Conservation (phyloP, 2,329 filamentous ascomycete genomes). For the Xylariaceae sp. region DNA sequence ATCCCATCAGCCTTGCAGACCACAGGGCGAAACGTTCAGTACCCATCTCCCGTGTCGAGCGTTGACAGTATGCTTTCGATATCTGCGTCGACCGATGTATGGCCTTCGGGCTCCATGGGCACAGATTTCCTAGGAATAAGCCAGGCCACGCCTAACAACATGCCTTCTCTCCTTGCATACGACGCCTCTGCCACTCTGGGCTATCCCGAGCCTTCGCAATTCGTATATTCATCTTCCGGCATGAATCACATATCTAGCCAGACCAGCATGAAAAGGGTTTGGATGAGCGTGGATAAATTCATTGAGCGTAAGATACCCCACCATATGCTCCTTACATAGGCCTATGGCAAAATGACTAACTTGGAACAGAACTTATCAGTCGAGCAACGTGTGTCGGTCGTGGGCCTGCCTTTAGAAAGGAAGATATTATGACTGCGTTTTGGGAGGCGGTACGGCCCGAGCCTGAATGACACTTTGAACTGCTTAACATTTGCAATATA, state of each 20-base stretch:
- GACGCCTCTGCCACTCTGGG: slow-evolving; percentile 1
- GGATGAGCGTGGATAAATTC: slow-evolving; percentile 26
- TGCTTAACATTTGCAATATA: not conserved
- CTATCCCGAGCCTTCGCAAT: slow-evolving; percentile 8
- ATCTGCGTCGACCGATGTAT: slow-evolving; percentile 11
- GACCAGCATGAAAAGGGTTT: slow-evolving; percentile 20
- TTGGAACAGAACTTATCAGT: slow-evolving; percentile 31
- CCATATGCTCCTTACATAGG: not conserved
- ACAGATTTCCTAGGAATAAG: slow-evolving; percentile 13
- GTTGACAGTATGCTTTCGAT: slow-evolving; percentile 21
- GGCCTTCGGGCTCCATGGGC: slow-evolving; percentile 3
- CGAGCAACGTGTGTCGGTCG: slow-evolving; percentile 38
- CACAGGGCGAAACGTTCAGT: slow-evolving; percentile 3
- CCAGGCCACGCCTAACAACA: slow-evolving; percentile 5
- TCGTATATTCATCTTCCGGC: slow-evolving; percentile 9
- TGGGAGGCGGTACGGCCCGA: slow-evolving; percentile 36
- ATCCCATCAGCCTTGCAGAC: slow-evolving; percentile 8
- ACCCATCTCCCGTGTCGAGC: slow-evolving; percentile 21
- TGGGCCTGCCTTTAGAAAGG: slow-evolving; percentile 38
- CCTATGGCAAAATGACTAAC: slow-evolving; percentile 9
- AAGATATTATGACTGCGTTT: slow-evolving; percentile 38
- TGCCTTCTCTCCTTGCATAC: slow-evolving; percentile 18
- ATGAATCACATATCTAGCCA: slow-evolving; percentile 10
- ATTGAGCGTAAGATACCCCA: slow-evolving; percentile 22
- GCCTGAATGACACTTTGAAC: slow-evolving; percentile 6